Base-by-base conservation (phyloP, 345 rosid genomes). In the Arabidopsis arenosa region DNA sequence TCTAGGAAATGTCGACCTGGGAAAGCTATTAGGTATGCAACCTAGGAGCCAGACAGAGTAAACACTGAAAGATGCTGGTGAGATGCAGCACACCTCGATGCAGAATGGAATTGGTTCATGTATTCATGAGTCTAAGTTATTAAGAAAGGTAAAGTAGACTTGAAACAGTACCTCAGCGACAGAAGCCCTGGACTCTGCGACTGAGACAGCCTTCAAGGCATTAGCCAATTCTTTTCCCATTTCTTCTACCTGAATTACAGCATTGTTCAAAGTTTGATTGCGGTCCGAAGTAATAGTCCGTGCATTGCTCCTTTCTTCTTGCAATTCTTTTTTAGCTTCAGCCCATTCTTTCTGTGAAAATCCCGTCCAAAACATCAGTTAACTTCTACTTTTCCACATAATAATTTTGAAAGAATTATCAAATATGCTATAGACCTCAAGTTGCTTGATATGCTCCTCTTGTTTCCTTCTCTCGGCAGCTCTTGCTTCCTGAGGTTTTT, bases 331-430 rank as follows among this genome's bases (percentile, higher is more conserved):
- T 85, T 89, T 94, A 36, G 94, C 97, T 79, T 90, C 93, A 66
- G 92, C 96, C 99, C 97, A 92, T 83, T 94, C 99, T 80, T 86
- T 88, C 99, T 94, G 78, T 57, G 56, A 68, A 61, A 80, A 70
- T 48, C 44, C n/a, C 73, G 14, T 63, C 51, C 55, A 39, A 37
- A 69, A 61, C 23, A 60, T 55, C 43, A 70, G 44, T 60, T 21
- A 62, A 60, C 30, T 5, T 61, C 75, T 26, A 66, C 60, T 35
- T 26, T 28, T 73, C 15, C 32, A 35, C 32, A 53, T n/a, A 15
- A 36, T 35, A 74, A 61, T 58, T 54, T 49, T 68, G 56, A 58
- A 53, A 32, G 21, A 49, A 56, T 21, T 6, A 54, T 37, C 12
- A 49, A 43, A 30, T 52, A 76, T 45, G 17, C 5, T 78, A 79